These are phyloP conservation scores for Zopfochytrium polystomum DNA, from an alignment of 371 early-diverging fungal species.

Conservation along the genomic window DNA sequence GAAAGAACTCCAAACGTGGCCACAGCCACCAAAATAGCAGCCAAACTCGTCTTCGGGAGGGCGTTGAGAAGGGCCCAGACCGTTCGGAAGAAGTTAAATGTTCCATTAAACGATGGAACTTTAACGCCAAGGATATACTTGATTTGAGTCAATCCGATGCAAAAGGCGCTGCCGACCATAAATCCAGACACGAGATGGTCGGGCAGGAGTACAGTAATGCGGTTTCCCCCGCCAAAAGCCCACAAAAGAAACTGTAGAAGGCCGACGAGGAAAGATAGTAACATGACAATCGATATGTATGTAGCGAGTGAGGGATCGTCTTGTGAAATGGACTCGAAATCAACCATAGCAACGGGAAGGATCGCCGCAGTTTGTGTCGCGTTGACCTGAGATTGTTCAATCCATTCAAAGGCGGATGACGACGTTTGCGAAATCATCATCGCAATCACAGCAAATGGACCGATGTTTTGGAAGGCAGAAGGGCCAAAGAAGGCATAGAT, in stretches of 20 bases:
- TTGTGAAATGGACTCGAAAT: no score
- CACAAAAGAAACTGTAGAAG: constrained; percentile 40
- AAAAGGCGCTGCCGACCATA: constrained; percentile 47
- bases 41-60: background rate
- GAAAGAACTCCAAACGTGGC: background rate
- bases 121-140: constrained; percentile 49
- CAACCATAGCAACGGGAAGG: no score
- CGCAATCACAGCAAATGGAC: constrained; percentile 51
- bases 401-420: constrained; percentile 13
- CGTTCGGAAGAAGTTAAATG: constrained; percentile 11
- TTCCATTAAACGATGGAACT: constrained; percentile 4
- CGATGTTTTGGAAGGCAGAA: constrained; percentile 38
- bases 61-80: background rate
- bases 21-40: constrained; percentile 2
- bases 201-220: constrained; percentile 36
- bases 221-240: constrained; percentile 35
- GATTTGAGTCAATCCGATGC: constrained; percentile 50
- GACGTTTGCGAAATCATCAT: constrained; percentile 45
- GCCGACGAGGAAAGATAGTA: constrained; percentile 28
- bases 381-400: background rate
- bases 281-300: constrained; percentile 7
- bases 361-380: background rate
- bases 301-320: background rate
- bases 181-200: constrained; percentile 47
- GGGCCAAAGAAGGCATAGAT: constrained; percentile 50